phyloP scores from a whole-genome alignment of 345 rosid genomes.

The Leavenworthia alabamica region DNA sequence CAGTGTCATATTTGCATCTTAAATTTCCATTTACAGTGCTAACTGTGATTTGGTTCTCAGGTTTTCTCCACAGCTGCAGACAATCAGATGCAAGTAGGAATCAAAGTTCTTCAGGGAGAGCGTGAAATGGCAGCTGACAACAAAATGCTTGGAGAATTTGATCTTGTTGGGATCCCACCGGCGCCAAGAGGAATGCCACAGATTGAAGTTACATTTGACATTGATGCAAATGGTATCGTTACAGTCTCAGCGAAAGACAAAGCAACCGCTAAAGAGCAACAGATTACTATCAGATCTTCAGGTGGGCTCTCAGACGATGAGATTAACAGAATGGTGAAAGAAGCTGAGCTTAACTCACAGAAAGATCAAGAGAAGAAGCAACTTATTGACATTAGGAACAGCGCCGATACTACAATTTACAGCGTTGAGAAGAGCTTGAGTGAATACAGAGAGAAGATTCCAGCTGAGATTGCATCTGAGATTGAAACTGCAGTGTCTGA shows the following conservation, averaged over 20 bases:
- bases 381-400: slow-evolving; percentile 38
- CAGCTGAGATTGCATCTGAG: slow-evolving; percentile 40
- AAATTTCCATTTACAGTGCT: not conserved
- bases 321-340: slow-evolving; percentile 47
- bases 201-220: slow-evolving; percentile 43
- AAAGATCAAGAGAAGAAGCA: slow-evolving; percentile 42
- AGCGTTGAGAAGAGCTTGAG: slow-evolving; percentile 43
- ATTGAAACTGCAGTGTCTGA: slow-evolving; percentile 41
- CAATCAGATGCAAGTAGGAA: slow-evolving; percentile 42
- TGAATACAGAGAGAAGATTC: slow-evolving; percentile 46
- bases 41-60: slow-evolving; percentile 20
- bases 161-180: slow-evolving; percentile 43
- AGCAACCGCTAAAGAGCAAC: slow-evolving; percentile 38
- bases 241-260: slow-evolving; percentile 48
- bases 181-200: slow-evolving; percentile 44
- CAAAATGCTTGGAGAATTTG: slow-evolving; percentile 46
- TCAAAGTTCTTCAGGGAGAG: slow-evolving; percentile 47
- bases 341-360: slow-evolving; percentile 42
- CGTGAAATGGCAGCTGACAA: slow-evolving; percentile 46
- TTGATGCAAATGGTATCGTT: slow-evolving; percentile 45
- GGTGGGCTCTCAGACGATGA: slow-evolving; percentile 44
- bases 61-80: slow-evolving; percentile 49
- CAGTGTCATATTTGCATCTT: not conserved
- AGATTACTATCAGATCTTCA: slow-evolving; percentile 44
- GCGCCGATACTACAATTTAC: slow-evolving; percentile 41